phyloP scores from a whole-genome alignment of 495 filamentous ascomycete genomes.

The Hypoxylon rickii region DNA sequence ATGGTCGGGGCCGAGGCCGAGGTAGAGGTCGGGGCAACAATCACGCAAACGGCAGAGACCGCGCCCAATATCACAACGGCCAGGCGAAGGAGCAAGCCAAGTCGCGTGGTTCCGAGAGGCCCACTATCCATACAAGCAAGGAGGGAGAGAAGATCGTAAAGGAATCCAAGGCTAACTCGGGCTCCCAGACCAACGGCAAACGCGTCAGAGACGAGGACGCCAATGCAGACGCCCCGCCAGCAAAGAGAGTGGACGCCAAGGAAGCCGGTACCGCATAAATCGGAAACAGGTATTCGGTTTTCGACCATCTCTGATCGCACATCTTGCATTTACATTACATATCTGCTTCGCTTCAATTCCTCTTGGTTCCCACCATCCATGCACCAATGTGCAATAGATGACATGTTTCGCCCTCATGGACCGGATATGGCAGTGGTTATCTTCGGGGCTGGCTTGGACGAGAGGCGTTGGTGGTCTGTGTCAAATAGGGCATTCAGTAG shows the following conservation, averaged over 20 bases:
- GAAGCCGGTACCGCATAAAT: constrained; percentile 31
- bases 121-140: constrained; percentile 42
- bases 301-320: neutral
- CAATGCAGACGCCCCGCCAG: constrained; percentile 38
- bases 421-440: constrained; percentile 3
- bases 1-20: constrained; percentile 48
- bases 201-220: constrained; percentile 50
- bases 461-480: too few relatives aligned
- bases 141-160: constrained; percentile 35
- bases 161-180: too few relatives aligned
- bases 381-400: neutral
- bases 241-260: constrained; percentile 59
- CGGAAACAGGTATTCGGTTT: neutral
- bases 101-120: constrained; percentile 34
- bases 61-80: constrained; percentile 42
- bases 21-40: constrained; percentile 39
- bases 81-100: constrained; percentile 37
- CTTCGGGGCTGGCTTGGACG: neutral
- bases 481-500: neutral
- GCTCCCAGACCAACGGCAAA: constrained; percentile 49
- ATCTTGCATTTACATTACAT: neutral
- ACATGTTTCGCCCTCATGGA: constrained; percentile 4
- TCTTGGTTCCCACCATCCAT: neutral
- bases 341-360: neutral
- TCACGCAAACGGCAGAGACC: constrained; percentile 43